phyloP scores from a whole-genome alignment of 176 grass and related monocot species.

The Zoysia pacifica region DNA sequence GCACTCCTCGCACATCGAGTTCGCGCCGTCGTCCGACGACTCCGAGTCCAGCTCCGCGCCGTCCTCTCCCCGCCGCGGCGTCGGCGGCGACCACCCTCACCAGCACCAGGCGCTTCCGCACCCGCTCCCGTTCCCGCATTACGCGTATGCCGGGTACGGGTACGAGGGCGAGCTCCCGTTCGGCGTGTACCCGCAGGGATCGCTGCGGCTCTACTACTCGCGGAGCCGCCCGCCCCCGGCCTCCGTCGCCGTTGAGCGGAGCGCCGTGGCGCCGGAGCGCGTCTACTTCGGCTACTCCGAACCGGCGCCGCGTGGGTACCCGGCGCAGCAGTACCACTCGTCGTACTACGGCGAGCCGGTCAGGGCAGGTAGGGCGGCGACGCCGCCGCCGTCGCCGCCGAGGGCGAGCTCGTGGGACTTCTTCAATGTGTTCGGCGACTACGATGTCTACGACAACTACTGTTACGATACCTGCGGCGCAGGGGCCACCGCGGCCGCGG shows the following conservation, averaged over 20 bases:
- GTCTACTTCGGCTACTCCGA: constrained; percentile 59
- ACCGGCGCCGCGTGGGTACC: constrained; percentile 18
- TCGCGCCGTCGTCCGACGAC: constrained; percentile 48
- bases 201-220: constrained; percentile 63
- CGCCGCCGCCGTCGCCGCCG: constrained; percentile 68
- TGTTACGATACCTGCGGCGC: constrained; percentile 37
- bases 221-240: constrained; percentile 64
- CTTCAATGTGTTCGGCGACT: constrained; percentile 72
- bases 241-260: constrained; percentile 65
- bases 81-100: not conserved
- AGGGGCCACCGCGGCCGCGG: not conserved
- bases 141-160: constrained; percentile 21
- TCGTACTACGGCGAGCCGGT: constrained; percentile 32
- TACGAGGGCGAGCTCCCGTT: constrained; percentile 40
- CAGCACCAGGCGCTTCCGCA: not conserved
- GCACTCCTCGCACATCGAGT: constrained; percentile 56
- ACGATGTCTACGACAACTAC: constrained; percentile 54
- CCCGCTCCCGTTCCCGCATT: constrained; percentile 37
- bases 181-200: constrained; percentile 44
- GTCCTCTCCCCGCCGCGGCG: constrained; percentile 38
- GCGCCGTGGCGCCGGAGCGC: constrained; percentile 36
- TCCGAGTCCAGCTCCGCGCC: constrained; percentile 45
- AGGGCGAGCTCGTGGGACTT: constrained; percentile 81
- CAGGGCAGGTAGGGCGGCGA: not conserved
- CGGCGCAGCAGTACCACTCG: constrained; percentile 18